Percentiles rank a stretch among this genome's conserved stretches.
Conservation (phyloP, 1,284 basidiomycete species). For the Marasmius oreades region DNA sequence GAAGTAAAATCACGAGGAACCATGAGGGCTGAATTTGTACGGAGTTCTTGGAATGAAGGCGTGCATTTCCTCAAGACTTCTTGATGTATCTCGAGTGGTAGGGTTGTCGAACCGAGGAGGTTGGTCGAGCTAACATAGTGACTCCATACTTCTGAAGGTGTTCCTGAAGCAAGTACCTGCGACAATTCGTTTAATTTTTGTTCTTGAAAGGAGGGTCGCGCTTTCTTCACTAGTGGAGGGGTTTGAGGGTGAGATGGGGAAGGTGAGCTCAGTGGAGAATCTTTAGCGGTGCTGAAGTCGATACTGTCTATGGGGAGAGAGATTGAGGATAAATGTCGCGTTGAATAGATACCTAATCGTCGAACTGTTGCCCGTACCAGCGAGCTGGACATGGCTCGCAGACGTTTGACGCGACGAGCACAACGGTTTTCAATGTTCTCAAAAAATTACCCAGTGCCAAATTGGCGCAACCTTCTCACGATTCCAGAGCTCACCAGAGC, state of each 20-base stretch:
- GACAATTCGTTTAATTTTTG: background rate
- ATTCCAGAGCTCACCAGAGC: too few relatives aligned
- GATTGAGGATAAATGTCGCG: background rate
- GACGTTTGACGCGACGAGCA: background rate
- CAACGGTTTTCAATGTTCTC: background rate
- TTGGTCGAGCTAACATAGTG: slow-evolving; percentile 55
- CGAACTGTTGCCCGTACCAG: background rate
- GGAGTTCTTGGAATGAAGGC: slow-evolving; percentile 40
- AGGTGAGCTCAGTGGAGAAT: background rate
- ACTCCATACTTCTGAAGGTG: slow-evolving; percentile 52
- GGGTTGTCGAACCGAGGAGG: slow-evolving; percentile 37
- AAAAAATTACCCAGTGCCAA: background rate
- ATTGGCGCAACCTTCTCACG: background rate
- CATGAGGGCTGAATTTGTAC: slow-evolving; percentile 36
- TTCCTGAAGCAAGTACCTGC: slow-evolving; percentile 10
- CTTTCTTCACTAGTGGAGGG: background rate
- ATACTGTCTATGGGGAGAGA: background rate
- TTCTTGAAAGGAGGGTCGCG: background rate
- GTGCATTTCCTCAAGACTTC: slow-evolving; percentile 63
- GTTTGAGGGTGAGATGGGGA: background rate
- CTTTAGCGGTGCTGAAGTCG: background rate
- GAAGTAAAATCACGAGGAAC: slow-evolving; percentile 32
- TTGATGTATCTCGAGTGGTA: slow-evolving; percentile 65
- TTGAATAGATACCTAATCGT: background rate
- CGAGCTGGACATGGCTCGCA: background rate